phyloP scores from a whole-genome alignment of 2,329 filamentous ascomycete species.

The Cladophialophora immunda region DNA sequence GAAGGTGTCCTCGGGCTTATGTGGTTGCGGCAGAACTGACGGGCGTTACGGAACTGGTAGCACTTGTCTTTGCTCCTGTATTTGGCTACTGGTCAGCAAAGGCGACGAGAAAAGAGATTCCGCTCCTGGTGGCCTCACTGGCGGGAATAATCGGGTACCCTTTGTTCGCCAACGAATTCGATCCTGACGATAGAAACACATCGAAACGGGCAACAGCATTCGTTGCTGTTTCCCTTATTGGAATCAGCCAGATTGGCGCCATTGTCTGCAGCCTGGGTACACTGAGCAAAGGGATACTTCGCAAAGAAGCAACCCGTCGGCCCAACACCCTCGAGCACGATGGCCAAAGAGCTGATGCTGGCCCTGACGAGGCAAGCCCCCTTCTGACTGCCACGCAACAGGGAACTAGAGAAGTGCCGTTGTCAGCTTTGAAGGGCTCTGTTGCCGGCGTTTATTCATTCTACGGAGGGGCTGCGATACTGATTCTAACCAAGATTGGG shows the following conservation, averaged over 20 bases:
- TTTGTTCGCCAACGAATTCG: constrained; percentile 76
- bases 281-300: constrained; percentile 80
- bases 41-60: constrained; percentile 86
- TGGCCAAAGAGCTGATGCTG: neutral
- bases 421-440: constrained; percentile 81
- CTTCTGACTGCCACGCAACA: constrained; percentile 15
- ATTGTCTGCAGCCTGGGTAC: constrained; percentile 96
- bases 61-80: constrained; percentile 81
- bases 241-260: constrained; percentile 92
- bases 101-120: constrained; percentile 72
- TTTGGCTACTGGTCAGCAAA: constrained; percentile 87
- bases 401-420: constrained; percentile 41
- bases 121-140: constrained; percentile 74
- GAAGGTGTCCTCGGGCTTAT: constrained; percentile 86
- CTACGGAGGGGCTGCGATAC: constrained; percentile 86
- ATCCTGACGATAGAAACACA: constrained; percentile 76
- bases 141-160: constrained; percentile 82
- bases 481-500: constrained; percentile 89
- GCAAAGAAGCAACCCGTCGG: constrained; percentile 45
- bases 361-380: constrained; percentile 17
- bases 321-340: constrained; percentile 4
- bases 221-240: constrained; percentile 79
- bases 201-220: constrained; percentile 76
- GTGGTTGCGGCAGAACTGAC: constrained; percentile 86
- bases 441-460: constrained; percentile 95